Percentiles rank a stretch among this genome's conserved stretches.
Conservation (phyloP, 352 stramenopile species). For the Pythium insidiosum region DNA sequence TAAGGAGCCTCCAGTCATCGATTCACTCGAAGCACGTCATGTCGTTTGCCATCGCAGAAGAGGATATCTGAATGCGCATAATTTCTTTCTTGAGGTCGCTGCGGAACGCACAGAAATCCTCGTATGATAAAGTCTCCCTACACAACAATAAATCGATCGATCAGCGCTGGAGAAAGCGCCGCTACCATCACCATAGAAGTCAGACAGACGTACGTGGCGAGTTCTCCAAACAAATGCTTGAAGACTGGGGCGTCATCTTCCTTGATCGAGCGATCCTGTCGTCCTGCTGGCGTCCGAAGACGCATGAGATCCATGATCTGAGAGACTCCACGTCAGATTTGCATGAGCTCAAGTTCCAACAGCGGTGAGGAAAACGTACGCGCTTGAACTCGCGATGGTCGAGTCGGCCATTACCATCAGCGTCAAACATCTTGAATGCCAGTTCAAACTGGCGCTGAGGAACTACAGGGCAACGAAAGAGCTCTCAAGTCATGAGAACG, state of each 20-base stretch:
- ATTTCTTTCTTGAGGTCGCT: constrained; percentile 73
- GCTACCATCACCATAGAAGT: no score
- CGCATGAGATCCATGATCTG: constrained; percentile 85
- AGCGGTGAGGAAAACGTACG: constrained; percentile 18
- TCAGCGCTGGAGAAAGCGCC: no score
- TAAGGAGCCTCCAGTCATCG: no score
- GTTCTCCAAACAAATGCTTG: constrained; percentile 80
- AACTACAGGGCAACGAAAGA: constrained; percentile 29
- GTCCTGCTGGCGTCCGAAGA: constrained; percentile 61
- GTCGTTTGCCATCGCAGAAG: no score
- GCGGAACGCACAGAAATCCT: constrained; percentile 72
- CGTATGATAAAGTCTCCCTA: constrained; percentile 73
- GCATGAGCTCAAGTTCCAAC: background rate
- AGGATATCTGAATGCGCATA: constrained; percentile 88
- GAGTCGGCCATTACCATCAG: constrained; percentile 68
- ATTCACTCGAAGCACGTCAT: no score
- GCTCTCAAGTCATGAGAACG: no score
- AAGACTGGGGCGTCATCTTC: constrained; percentile 77
- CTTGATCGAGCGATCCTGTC: constrained; percentile 69
- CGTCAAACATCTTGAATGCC: constrained; percentile 88
- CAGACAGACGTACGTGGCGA: constrained; percentile 57
- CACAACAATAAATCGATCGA: background rate
- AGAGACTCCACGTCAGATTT: background rate
- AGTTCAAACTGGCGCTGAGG: constrained; percentile 80
- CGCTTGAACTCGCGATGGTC: constrained; percentile 84